These are phyloP conservation scores for Penicillium cinerascens DNA, from an alignment of 495 filamentous ascomycete species.

Conservation along the genomic window DNA sequence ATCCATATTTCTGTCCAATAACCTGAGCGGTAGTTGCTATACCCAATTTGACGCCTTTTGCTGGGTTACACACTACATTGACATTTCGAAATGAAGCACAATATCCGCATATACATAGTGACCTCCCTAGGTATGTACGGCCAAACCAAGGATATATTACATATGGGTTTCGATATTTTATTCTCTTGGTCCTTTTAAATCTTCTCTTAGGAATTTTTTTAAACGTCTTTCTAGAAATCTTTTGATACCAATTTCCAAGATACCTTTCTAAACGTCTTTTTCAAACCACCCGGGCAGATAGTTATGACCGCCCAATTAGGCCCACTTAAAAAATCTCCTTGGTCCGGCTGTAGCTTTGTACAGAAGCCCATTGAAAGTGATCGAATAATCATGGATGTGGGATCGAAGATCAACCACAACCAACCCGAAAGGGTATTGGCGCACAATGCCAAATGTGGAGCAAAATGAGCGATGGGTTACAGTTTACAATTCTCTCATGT, in stretches of 20 bases:
- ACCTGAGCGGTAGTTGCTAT: constrained; percentile 4
- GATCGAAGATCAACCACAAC: not conserved
- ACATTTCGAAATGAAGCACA: not conserved
- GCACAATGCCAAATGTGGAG: not conserved
- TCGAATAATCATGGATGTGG: not conserved
- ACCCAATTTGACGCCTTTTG: constrained; percentile 2
- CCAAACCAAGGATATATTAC: too few species aligned
- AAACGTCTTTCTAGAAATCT: too few species aligned
- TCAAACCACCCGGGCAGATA: too few species aligned
- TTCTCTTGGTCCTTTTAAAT: too few species aligned
- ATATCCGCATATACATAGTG: not conserved
- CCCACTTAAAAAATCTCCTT: too few species aligned
- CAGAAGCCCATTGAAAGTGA: not conserved
- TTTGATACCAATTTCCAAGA: too few species aligned
- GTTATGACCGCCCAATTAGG: too few species aligned
- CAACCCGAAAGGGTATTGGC: not conserved
- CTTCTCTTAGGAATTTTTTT: too few species aligned
- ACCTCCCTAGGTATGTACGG: not conserved
- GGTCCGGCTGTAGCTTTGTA: not conserved
- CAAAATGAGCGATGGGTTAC: constrained; percentile 2
- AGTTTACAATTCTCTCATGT: constrained; percentile 16
- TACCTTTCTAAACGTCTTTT: too few species aligned
- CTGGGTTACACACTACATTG: constrained; percentile 3
- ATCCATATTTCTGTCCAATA: not conserved
- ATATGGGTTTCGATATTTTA: too few species aligned